Percentiles rank a stretch among this genome's conserved stretches.
These are phyloP conservation scores for Colletotrichum orchidophilum DNA, from an alignment of 2,329 filamentous ascomycete species.

Conservation along the genomic window DNA sequence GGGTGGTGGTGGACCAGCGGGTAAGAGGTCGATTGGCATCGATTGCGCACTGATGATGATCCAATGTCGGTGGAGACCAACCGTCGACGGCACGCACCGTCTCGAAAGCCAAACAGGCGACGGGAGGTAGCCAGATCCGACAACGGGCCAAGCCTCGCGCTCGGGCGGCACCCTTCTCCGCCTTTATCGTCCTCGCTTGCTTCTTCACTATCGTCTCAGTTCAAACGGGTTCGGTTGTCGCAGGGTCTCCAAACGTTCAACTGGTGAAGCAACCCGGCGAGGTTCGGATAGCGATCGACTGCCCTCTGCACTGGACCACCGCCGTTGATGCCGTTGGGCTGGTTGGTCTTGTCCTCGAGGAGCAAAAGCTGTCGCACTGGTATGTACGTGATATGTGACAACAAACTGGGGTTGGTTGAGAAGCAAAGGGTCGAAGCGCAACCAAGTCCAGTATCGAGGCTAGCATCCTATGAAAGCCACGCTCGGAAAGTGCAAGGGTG, in stretches of 20 bases:
- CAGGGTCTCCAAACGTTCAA: background rate
- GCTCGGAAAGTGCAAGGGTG: background rate
- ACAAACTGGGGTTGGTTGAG: background rate
- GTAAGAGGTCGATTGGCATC: background rate
- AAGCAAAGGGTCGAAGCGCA: background rate
- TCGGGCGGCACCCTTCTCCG: background rate
- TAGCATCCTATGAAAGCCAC: background rate
- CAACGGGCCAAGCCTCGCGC: constrained; percentile 22
- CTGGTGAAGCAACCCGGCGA: background rate
- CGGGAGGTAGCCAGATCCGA: constrained; percentile 25
- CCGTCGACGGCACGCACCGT: constrained; percentile 32
- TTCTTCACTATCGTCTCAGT: background rate
- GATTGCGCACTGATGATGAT: constrained; percentile 24
- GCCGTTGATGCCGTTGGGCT: background rate
- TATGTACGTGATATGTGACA: constrained; percentile 10
- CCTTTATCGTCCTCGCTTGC: background rate
- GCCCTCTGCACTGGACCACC: background rate
- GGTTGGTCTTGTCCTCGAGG: background rate
- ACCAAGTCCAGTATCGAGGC: background rate
- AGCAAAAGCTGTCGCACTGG: background rate
- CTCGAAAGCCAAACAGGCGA: constrained; percentile 28
- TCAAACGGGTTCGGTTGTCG: background rate
- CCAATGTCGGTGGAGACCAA: constrained; percentile 23
- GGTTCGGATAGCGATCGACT: background rate
- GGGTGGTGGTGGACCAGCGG: constrained; percentile 1